These are phyloP conservation scores for Lipomyces kockii DNA, from an alignment of 805 yeast genomes.

Conservation along the genomic window DNA sequence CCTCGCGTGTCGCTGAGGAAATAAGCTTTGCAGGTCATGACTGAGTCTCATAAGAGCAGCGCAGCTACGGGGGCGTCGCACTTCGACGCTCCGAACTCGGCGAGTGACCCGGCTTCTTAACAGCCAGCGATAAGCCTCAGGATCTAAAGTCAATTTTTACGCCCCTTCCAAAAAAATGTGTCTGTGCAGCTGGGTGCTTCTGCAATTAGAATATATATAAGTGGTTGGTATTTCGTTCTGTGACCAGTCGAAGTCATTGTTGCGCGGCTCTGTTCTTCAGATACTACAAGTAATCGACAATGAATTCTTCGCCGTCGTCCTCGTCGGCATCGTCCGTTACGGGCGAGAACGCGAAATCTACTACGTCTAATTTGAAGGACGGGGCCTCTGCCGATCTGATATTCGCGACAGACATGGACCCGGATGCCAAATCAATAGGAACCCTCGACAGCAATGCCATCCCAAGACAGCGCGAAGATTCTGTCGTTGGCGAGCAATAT, in stretches of 20 bases:
- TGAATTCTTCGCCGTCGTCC: not conserved
- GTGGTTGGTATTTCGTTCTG: not conserved
- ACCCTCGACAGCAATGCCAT: constrained; percentile 8
- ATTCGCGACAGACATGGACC: constrained; percentile 10
- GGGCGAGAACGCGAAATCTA: not conserved
- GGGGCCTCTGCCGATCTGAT: not conserved
- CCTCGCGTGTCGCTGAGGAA: not conserved
- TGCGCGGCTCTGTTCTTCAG: too few relatives aligned
- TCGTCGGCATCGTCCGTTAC: not conserved
- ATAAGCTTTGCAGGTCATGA: not conserved
- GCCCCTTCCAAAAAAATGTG: too few relatives aligned
- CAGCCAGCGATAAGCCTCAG: too few relatives aligned
- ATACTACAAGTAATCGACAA: not conserved
- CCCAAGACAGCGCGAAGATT: constrained; percentile 7
- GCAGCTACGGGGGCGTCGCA: not conserved
- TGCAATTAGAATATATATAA: not conserved
- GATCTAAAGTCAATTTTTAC: too few relatives aligned
- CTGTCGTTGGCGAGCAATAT: not conserved
- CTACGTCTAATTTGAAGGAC: not conserved
- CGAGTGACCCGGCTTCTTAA: too few relatives aligned
- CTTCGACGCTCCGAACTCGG: not conserved
- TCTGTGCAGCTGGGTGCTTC: not conserved
- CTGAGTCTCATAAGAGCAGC: not conserved
- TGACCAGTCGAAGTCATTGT: not conserved
- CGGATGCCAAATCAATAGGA: constrained; percentile 19